Evolutionary conservation across 2,329 filamentous ascomycete species (phyloP).

Genomic region (Ophiostoma himal-ulmi): DNA sequence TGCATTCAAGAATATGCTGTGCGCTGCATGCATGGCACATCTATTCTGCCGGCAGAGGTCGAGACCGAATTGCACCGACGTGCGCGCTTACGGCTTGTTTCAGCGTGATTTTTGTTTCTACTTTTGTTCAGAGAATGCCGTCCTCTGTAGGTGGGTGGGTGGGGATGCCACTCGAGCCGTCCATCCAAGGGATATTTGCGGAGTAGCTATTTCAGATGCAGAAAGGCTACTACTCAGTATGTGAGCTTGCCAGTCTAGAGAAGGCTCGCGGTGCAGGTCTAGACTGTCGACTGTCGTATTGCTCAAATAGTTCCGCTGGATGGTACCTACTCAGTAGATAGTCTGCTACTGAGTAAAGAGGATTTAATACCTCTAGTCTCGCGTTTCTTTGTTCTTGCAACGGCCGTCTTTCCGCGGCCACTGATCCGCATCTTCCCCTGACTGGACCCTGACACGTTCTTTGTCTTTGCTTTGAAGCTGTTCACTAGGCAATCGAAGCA

Average conservation of each 20-base stretch:
- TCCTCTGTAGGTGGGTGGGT: background rate
- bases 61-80: slow-evolving; percentile 1
- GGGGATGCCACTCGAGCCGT: background rate
- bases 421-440: background rate
- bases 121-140: background rate
- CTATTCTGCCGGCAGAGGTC: background rate
- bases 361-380: too few relatives aligned
- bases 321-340: background rate
- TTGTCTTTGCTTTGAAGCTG: background rate
- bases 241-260: too few relatives aligned
- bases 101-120: background rate
- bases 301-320: background rate
- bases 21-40: background rate
- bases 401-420: background rate
- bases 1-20: background rate
- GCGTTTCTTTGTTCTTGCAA: background rate
- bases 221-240: background rate
- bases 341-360: too few relatives aligned
- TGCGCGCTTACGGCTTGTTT: slow-evolving; percentile 27
- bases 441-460: background rate
- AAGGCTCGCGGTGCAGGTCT: slow-evolving; percentile 2
- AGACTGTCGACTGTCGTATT: background rate
- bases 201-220: background rate
- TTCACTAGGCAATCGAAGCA: background rate
- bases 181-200: background rate